Evolutionary conservation across 805 yeast genomes (phyloP).

Genomic region (Candida piceae): DNA sequence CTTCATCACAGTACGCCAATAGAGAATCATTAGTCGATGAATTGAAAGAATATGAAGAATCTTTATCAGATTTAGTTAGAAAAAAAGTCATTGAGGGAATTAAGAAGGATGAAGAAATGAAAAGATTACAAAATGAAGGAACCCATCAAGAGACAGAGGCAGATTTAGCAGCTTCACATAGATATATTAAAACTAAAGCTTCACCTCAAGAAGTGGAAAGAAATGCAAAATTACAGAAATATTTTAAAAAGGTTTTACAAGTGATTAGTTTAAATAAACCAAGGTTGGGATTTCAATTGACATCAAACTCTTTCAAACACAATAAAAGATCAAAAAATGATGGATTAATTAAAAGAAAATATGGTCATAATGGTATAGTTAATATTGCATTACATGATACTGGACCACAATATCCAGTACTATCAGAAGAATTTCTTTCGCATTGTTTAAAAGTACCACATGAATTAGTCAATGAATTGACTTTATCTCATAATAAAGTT

Average conservation of each 20-base stretch:
- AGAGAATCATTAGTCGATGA: constrained; percentile 5
- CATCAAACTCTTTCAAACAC: neutral
- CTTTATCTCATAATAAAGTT: constrained; percentile 41
- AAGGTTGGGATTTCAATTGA: constrained; percentile 19
- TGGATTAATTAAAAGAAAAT: constrained; percentile 15
- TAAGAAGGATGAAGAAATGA: no score
- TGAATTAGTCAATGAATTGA: constrained; percentile 40
- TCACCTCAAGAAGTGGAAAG: constrained; percentile 15
- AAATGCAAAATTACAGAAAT: constrained; percentile 16
- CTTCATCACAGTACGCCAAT: neutral
- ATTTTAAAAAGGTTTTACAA: constrained; percentile 17
- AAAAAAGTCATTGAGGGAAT: no score
- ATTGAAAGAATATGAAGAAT: constrained; percentile 10
- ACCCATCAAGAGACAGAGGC: no score
- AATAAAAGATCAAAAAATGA: constrained; percentile 2
- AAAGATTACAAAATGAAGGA: no score
- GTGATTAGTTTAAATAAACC: constrained; percentile 21
- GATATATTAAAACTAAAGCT: constrained; percentile 6
- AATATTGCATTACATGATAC: constrained; percentile 29
- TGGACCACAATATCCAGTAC: constrained; percentile 28
- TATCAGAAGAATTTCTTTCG: constrained; percentile 49
- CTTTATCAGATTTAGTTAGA: constrained; percentile 2
- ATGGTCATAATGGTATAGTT: constrained; percentile 24
- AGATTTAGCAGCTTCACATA: neutral
- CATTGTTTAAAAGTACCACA: constrained; percentile 44